Evolutionary conservation across 2,329 filamentous ascomycete species (phyloP).

Genomic region (Coniochaeta sp.): DNA sequence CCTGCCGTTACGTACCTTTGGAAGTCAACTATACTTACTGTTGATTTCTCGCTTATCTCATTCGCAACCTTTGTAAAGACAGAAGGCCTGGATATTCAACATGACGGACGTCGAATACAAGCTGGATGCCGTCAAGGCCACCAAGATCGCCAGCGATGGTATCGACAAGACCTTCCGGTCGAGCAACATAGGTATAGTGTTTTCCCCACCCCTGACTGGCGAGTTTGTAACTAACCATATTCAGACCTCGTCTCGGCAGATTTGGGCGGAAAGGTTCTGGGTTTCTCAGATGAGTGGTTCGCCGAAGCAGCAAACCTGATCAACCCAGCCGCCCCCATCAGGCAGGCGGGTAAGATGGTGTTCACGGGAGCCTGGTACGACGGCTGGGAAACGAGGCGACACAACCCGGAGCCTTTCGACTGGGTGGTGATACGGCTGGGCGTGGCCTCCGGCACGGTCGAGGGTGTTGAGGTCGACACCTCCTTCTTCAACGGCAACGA

Average conservation of each 20-base stretch:
- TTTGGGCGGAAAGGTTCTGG: constrained; percentile 57
- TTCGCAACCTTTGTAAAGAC: too few species aligned
- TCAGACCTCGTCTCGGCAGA: constrained; percentile 54
- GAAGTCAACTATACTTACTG: too few species aligned
- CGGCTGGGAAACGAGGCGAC: constrained; percentile 62
- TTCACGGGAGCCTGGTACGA: constrained; percentile 65
- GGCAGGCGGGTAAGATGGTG: constrained; percentile 60
- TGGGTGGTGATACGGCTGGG: constrained; percentile 61
- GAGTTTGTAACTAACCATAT: not conserved
- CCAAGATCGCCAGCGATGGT: constrained; percentile 39
- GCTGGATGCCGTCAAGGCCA: constrained; percentile 46
- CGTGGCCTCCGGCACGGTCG: constrained; percentile 63
- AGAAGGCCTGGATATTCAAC: too few species aligned
- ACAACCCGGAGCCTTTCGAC: constrained; percentile 59
- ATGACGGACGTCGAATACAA: constrained; percentile 44
- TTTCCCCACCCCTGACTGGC: not conserved
- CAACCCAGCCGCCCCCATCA: constrained; percentile 56
- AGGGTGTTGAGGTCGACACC: constrained; percentile 73
- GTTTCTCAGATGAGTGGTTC: constrained; percentile 63
- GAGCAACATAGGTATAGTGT: constrained; percentile 49
- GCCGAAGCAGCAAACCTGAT: constrained; percentile 58
- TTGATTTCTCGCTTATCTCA: too few species aligned
- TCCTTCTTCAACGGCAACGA: constrained; percentile 79
- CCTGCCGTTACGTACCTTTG: too few species aligned
- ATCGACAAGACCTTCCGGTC: constrained; percentile 58